Conservation (phyloP, 202 grass and related monocot species). For the Setaria italica region DNA sequence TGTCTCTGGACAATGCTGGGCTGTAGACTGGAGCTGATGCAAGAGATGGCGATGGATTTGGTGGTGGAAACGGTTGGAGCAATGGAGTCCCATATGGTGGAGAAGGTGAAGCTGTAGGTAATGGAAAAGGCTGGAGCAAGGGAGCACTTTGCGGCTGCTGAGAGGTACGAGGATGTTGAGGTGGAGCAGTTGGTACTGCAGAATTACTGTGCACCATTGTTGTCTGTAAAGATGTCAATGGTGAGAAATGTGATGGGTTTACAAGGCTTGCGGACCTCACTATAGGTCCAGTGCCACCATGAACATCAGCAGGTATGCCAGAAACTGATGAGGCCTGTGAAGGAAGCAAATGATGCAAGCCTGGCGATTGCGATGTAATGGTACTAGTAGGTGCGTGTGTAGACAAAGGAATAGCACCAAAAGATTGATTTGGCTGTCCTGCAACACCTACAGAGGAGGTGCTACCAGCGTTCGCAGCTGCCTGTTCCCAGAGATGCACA, state of each 20-base stretch:
- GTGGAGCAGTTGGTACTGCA: constrained; percentile 52
- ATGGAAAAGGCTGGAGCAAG: constrained; percentile 49
- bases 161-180: constrained; percentile 43
- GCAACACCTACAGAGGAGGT: constrained; percentile 27
- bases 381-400: constrained; percentile 37
- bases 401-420: constrained; percentile 40
- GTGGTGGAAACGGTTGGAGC: constrained; percentile 78
- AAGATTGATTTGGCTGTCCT: constrained; percentile 46
- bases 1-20: constrained; percentile 52
- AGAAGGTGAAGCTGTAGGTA: constrained; percentile 41
- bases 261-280: constrained; percentile 46
- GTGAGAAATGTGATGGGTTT: constrained; percentile 65
- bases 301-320: constrained; percentile 39
- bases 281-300: constrained; percentile 35
- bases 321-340: constrained; percentile 40
- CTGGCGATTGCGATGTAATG: constrained; percentile 26
- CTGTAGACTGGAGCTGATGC: constrained; percentile 41
- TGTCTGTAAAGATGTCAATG: constrained; percentile 42
- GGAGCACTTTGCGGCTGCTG: constrained; percentile 53
- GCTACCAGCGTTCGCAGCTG: constrained; percentile 47
- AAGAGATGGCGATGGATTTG: constrained; percentile 60
- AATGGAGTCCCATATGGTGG: constrained; percentile 71
- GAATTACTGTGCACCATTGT: constrained; percentile 35
- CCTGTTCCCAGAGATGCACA: constrained; percentile 43
- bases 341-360: constrained; percentile 46